Evolutionary conservation across 176 grass and related monocot species (phyloP).

Genomic region (Olyra latifolia): DNA sequence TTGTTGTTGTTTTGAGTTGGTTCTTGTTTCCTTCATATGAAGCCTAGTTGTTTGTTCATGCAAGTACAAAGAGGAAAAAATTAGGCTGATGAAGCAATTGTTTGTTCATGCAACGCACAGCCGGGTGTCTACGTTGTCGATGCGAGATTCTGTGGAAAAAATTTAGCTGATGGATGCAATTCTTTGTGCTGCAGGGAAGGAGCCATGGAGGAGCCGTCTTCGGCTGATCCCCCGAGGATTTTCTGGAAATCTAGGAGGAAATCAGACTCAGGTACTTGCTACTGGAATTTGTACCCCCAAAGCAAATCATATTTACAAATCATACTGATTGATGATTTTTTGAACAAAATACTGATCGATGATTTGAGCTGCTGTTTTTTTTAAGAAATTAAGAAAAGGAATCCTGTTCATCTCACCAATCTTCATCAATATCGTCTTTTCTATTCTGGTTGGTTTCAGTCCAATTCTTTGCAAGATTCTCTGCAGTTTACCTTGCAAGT

Average conservation of each 20-base stretch:
- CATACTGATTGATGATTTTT: neutral
- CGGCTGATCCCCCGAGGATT: conserved; percentile 61
- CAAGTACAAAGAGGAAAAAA: too few relatives aligned
- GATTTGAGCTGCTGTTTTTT: neutral
- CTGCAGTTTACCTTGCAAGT: neutral
- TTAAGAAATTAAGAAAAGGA: neutral
- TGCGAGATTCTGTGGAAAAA: neutral
- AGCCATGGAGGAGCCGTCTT: conserved; percentile 55
- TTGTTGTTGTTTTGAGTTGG: neutral
- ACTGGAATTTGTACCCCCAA: neutral
- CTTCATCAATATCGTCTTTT: neutral
- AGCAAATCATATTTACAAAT: neutral
- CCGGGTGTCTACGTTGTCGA: neutral
- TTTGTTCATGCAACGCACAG: neutral
- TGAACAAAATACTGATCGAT: too few relatives aligned
- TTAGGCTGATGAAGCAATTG: too few relatives aligned
- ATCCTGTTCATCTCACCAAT: neutral
- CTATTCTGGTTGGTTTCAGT: neutral
- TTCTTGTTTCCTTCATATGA: neutral
- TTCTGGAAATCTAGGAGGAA: conserved; percentile 92
- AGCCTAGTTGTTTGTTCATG: too few relatives aligned
- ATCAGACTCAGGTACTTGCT: conserved; percentile 59
- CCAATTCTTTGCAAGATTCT: neutral
- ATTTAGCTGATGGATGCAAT: conserved; percentile 7
- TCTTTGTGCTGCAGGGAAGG: conserved; percentile 8